phyloP scores from a whole-genome alignment of 805 yeast species.

The Starmerella riodocensis region DNA sequence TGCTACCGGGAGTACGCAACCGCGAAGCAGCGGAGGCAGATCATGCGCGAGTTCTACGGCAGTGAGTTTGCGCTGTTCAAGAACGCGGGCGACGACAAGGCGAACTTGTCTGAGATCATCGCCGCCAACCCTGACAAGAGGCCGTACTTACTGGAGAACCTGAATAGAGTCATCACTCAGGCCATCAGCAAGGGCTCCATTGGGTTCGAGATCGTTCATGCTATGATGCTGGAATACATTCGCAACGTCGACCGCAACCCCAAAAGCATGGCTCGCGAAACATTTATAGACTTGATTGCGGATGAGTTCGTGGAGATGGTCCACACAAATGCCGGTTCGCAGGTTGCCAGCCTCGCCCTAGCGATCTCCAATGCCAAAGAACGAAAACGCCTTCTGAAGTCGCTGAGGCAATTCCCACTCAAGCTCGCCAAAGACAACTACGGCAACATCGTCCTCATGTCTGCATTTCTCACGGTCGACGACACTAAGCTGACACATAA shows the following conservation, averaged over 20 bases:
- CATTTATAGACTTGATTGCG: conserved; percentile 64
- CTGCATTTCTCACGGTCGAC: conserved; percentile 76
- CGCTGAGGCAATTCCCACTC: conserved; percentile 61
- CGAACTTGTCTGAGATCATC: conserved; percentile 53
- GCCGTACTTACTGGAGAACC: conserved; percentile 57
- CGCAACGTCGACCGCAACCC: conserved; percentile 49
- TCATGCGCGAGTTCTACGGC: conserved; percentile 95
- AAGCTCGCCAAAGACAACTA: conserved; percentile 70
- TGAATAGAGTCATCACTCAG: conserved; percentile 71
- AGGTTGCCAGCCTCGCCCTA: conserved; percentile 70
- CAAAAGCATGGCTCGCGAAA: conserved; percentile 43
- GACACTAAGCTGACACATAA: conserved; percentile 77
- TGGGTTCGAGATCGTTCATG: conserved; percentile 90
- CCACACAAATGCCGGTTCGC: conserved; percentile 88
- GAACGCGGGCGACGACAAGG: conserved; percentile 52
- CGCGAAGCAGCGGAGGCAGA: conserved; percentile 71
- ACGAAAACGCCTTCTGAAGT: conserved; percentile 62
- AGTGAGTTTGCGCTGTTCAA: conserved; percentile 84
- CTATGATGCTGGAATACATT: conserved; percentile 84
- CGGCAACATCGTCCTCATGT: conserved; percentile 70
- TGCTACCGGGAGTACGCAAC: conserved; percentile 73
- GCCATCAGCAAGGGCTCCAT: conserved; percentile 92
- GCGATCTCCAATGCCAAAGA: conserved; percentile 85
- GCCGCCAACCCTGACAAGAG: conserved; percentile 63
- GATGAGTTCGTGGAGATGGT: conserved; percentile 91